A percentile compares a stretch with the other conserved stretches of the same genome.
Conservation (phyloP, 2,329 filamentous ascomycete species). For the Fusarium anthophilum region DNA sequence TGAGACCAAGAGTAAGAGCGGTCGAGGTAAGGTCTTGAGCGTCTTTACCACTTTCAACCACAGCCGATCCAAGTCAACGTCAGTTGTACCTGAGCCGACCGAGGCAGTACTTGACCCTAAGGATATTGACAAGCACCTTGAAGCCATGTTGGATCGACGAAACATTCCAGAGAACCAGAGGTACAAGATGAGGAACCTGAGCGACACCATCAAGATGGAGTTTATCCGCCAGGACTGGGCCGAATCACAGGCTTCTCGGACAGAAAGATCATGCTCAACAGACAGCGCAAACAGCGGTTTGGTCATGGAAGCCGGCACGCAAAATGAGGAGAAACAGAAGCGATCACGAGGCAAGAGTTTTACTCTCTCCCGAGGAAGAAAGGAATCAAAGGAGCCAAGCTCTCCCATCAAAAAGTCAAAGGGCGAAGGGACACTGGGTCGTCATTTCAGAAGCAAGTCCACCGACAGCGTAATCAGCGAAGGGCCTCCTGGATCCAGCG, state of each 20-base stretch:
- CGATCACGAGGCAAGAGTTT: slow-evolving; percentile 68
- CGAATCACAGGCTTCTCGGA: slow-evolving; percentile 66
- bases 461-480: slow-evolving; percentile 74
- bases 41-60: slow-evolving; percentile 52
- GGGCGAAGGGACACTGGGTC: slow-evolving; percentile 68
- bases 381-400: slow-evolving; percentile 69
- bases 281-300: slow-evolving; percentile 53
- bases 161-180: slow-evolving; percentile 95
- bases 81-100: slow-evolving; percentile 46
- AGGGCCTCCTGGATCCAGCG: slow-evolving; percentile 61
- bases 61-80: slow-evolving; percentile 50
- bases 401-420: slow-evolving; percentile 81
- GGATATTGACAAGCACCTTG: slow-evolving; percentile 66
- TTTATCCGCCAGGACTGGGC: slow-evolving; percentile 91
- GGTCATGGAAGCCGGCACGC: slow-evolving; percentile 51
- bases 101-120: slow-evolving; percentile 64
- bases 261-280: slow-evolving; percentile 56
- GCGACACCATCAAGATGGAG: slow-evolving; percentile 91
- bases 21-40: slow-evolving; percentile 52
- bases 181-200: slow-evolving; percentile 92
- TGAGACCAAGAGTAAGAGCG: slow-evolving; percentile 49
- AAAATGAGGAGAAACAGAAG: slow-evolving; percentile 61
- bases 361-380: slow-evolving; percentile 73
- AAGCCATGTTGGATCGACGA: slow-evolving; percentile 78
- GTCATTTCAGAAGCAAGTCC: slow-evolving; percentile 76